Evolutionary conservation across 768 basidiomycete genomes (phyloP).

Genomic region (Kwoniella sp.): DNA sequence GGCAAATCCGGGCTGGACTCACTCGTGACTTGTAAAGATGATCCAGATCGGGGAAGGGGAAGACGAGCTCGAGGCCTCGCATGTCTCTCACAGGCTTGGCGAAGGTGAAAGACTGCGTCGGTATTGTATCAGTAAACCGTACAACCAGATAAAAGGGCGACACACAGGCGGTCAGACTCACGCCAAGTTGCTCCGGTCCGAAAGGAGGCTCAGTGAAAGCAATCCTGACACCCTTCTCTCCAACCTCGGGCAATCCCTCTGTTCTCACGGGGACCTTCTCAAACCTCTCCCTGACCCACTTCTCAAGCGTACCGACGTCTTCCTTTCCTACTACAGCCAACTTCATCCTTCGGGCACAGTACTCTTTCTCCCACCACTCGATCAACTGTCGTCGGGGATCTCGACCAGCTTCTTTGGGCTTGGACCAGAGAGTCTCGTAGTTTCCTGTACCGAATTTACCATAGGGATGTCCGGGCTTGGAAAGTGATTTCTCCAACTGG

Average conservation of each 20-base stretch:
- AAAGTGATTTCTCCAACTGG: conserved; percentile 86
- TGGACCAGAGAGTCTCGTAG: conserved; percentile 57
- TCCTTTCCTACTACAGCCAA: conserved; percentile 61
- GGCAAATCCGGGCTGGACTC: conserved; percentile 10
- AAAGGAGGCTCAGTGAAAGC: conserved; percentile 44
- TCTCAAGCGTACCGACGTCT: conserved; percentile 48
- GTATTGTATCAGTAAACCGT: not conserved
- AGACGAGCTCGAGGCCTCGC: conserved; percentile 78
- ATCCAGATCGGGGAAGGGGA: conserved; percentile 57
- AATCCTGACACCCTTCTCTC: conserved; percentile 42
- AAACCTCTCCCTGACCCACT: conserved; percentile 51
- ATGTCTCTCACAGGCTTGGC: conserved; percentile 88
- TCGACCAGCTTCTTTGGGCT: conserved; percentile 51
- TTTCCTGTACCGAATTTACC: conserved; percentile 90
- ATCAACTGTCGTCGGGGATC: conserved; percentile 58
- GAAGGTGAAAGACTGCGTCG: conserved; percentile 57
- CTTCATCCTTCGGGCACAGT: conserved; percentile 61
- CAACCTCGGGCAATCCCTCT: conserved; percentile 35
- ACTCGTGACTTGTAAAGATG: conserved; percentile 63
- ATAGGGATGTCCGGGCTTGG: conserved; percentile 77
- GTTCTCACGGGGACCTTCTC: conserved; percentile 48
- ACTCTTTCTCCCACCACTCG: conserved; percentile 58
- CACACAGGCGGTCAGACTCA: conserved; percentile 27
- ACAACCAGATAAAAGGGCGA: conserved; percentile 5
- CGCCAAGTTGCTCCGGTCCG: conserved; percentile 45